Base-by-base conservation (phyloP, 2,329 filamentous ascomycete species). In the Alternaria panax region DNA sequence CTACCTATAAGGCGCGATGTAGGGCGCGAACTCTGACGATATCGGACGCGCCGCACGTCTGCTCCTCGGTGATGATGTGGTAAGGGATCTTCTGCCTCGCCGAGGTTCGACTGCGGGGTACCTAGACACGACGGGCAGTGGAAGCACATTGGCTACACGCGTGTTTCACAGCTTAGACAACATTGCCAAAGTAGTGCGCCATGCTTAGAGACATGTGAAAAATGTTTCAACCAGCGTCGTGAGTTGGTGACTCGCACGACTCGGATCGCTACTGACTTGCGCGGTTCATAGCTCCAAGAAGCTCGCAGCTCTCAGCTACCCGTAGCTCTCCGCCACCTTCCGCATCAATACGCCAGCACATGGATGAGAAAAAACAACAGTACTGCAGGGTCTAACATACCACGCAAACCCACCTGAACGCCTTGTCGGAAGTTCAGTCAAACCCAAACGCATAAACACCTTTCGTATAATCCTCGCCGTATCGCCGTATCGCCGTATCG, bases 31-130 rank as follows among this genome's bases (percentile, higher is more conserved):
- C 59, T 61, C 54, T 56, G 56, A 67, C 57, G 63, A 62, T 53
- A 56, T 50, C 45, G 48, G 34, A 59, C 47, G 36, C 24, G 38
- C 47, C 40, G 45, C 53, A 47, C n/a, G n/a, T n/a, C n/a, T 53
- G 52, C 57, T 60, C 54, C 47, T 62, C 59, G 61, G 63, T 58
- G 46, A 56, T 53, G 63, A 22, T 22, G 24, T 20, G 25, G 9
- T 43, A 34, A 38, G 60, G 57, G 38, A 63, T 59, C 60, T 57
- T 57, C 38, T 60, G 53, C 70, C 69, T 68, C 68, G 66, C 71
- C 68, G 68, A 71, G 67, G 66, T 62, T 62, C 51, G 55, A 61
- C 43, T 62, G 68, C 62, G 68, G 67, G 66, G 67, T 66, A 70
- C 38, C n/a, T n/a, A n/a, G n/a, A 45, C 38, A 53, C 48, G 43